Conservation (phyloP, 306 rosid species). For the Fragaria nilgerrensis region DNA sequence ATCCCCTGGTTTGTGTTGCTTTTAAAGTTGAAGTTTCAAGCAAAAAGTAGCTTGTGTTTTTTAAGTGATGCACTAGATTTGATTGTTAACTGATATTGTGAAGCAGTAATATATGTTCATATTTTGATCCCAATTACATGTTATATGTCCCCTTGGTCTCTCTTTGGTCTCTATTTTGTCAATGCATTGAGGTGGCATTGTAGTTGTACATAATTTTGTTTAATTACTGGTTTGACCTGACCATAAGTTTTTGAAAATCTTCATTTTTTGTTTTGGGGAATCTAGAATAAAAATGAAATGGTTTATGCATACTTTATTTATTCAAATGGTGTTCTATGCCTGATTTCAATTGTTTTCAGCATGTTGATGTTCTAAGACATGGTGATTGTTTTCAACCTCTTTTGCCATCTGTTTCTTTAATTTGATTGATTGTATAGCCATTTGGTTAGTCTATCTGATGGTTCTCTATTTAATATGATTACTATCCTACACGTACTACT, state of each 20-base stretch:
- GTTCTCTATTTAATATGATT: no score
- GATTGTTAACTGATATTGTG: no score
- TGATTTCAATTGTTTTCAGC: neutral
- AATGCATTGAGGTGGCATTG: neutral
- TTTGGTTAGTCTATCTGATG: neutral
- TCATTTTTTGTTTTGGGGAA: no score
- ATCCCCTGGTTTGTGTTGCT: neutral
- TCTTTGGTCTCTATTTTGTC: neutral
- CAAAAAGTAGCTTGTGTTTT: neutral
- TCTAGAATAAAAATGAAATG: no score
- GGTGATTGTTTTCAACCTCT: neutral
- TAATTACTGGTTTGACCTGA: no score
- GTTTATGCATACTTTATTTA: no score
- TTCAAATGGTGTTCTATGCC: neutral
- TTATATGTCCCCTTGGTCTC: neutral
- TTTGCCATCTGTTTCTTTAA: neutral
- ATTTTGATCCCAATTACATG: neutral
- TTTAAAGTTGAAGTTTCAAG: no score
- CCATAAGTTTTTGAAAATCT: no score
- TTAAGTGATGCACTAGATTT: neutral
- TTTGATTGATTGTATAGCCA: neutral
- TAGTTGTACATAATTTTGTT: neutral
- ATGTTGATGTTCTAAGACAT: neutral
- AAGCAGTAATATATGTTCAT: neutral
- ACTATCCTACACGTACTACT: no score